Evolutionary conservation across 495 filamentous ascomycete species (phyloP).

Genomic region (Penicillium waksmanii): DNA sequence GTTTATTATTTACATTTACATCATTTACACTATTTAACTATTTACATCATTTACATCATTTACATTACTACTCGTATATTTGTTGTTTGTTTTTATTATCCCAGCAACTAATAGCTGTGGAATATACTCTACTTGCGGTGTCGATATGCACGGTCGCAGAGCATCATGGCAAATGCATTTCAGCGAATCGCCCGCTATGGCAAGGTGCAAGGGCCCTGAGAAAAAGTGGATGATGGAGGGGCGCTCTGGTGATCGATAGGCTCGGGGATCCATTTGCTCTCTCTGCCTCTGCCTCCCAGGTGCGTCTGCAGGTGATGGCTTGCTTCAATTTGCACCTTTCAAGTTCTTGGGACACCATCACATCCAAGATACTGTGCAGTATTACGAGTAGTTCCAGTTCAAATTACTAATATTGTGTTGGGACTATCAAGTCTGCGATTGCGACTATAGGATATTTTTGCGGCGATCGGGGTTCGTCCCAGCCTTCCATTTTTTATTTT

Average conservation of each 20-base stretch:
- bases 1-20: neutral
- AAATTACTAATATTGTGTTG: neutral
- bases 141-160: constrained; percentile 9
- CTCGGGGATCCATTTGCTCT: neutral
- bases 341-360: neutral
- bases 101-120: neutral
- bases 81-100: too few relatives aligned
- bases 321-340: neutral
- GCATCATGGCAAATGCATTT: neutral
- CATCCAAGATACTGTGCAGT: neutral
- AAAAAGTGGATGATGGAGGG: constrained; percentile 23
- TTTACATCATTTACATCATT: neutral
- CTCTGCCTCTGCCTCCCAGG: neutral
- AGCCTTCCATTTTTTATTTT: constrained; percentile 19
- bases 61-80: too few relatives aligned
- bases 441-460: neutral
- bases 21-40: too few relatives aligned
- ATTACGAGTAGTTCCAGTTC: neutral
- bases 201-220: constrained; percentile 4
- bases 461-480: constrained; percentile 18
- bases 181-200: too few relatives aligned
- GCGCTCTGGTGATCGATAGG: constrained; percentile 29
- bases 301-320: neutral
- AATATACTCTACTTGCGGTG: constrained; percentile 10
- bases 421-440: neutral